Evolutionary conservation across 2,329 filamentous ascomycete genomes (phyloP), one percentile per base, ranked within the genome.

Genomic region (Fusarium buharicum): DNA sequence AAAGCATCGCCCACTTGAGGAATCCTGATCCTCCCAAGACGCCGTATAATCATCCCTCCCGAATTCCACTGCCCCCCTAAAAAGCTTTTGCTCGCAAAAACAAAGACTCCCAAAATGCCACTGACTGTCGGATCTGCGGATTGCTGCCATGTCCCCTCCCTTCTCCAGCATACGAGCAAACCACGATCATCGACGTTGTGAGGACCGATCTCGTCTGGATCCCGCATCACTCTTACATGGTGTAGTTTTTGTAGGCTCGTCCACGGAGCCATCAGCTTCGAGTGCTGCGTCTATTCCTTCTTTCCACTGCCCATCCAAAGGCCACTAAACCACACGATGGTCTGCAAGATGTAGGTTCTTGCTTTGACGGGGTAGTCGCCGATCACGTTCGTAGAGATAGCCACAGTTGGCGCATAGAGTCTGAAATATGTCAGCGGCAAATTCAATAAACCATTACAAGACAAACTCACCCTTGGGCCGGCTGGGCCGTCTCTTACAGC

Each of bases 401-500:
- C 93, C 94, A 74, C 94, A 98, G 74, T 96, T 97, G 77, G 93
- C 91, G 79, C 94, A 98, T 4, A 98, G 86, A 27, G 91, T 90
- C 91, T 93, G 66, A 27, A 56, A 17, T 11, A 52, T 64, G 40
- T 54, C 47, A 69, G 64, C 17, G 50, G 41, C 22, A 36, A 44
- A n/a, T 22, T 34, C 7, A 28, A 24, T n/a, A 36, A 18, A 33
- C 18, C 12, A 6, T 18, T 45, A 50, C 9, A 54, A 37, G 3
- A 37, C 46, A 54, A 14, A 74, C 90, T 84, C 80, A 95, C 92
- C 77, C 91, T 90, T 63, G 91, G 85, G 50, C 93, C 94, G 50
- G 86, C 82, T 13, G 95, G 95, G 20, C 95, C 95, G 77, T 98
- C 93, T 69, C 95, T 84, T 4, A 98, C 94, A 44, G 92, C 93